These are phyloP conservation scores for Porphyra umbilicalis DNA, from an alignment of 31 red algal species.

Conservation along the genomic window DNA sequence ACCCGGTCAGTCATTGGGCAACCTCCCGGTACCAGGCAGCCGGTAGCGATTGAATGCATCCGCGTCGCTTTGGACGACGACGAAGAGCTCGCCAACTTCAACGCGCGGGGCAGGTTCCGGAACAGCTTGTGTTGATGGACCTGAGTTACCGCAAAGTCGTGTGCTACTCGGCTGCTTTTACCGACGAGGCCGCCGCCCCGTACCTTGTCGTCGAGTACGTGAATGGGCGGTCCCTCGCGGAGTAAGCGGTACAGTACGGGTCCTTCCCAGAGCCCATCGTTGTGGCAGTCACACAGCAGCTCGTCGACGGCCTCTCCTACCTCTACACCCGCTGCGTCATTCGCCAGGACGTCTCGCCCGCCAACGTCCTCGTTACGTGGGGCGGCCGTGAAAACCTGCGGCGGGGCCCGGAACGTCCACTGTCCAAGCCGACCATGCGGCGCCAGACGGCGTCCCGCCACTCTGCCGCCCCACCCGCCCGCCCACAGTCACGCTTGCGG, in stretches of 20 bases:
- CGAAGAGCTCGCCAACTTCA: constrained; percentile 26
- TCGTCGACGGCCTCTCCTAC: constrained; percentile 77
- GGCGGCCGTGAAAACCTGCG: too few relatives aligned
- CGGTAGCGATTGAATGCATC: constrained; percentile 76
- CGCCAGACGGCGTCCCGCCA: too few relatives aligned
- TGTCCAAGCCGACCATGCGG: too few relatives aligned
- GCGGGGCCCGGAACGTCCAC: too few relatives aligned
- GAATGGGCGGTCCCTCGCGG: constrained; percentile 72
- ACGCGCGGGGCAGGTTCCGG: constrained; percentile 50
- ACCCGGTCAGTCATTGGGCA: too few relatives aligned
- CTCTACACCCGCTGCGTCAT: constrained; percentile 59
- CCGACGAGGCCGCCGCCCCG: constrained; percentile 63
- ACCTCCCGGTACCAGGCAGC: too few relatives aligned
- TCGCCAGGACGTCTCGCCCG: constrained; percentile 72
- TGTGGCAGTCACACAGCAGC: constrained; percentile 62
- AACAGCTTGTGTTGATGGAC: constrained; percentile 76
- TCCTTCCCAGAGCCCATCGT: constrained; percentile 76
- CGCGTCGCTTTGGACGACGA: constrained; percentile 26
- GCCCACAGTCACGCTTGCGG: too few relatives aligned
- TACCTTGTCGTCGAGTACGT: constrained; percentile 82
- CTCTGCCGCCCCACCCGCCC: too few relatives aligned
- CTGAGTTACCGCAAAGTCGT: constrained; percentile 64
- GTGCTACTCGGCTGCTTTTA: constrained; percentile 61
- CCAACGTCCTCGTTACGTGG: constrained; percentile 74
- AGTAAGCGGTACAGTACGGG: constrained; percentile 55